Base-by-base conservation (phyloP, 495 filamentous ascomycete genomes). In the Lophiostoma macrostomum region DNA sequence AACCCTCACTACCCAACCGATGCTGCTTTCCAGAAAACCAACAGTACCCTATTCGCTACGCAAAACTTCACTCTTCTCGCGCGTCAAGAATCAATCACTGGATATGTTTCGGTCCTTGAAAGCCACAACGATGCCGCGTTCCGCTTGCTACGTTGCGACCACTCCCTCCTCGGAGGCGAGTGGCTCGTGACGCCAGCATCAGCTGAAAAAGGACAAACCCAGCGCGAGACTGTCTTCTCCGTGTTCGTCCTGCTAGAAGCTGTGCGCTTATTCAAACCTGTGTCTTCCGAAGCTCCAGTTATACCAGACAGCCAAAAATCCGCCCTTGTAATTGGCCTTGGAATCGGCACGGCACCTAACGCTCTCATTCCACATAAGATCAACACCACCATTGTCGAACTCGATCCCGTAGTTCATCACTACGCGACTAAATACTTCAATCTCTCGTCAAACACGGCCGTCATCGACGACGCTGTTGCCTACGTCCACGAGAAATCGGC, bases 201-300 rank as follows among this genome's bases (percentile, higher is more conserved):
- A 10, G 22, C 29, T 11, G 27, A 63, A 34, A 50, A 60, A 30
- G 64, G 63, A 7, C 63, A 70, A 29, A 60, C 36, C 14, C 71
- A 85, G 16, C 80, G 80, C 19, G 93, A 98, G 66, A 88, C 93
- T 0, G 86, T 98, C 38, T 98, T 96, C 59, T 84, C 88, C 0
- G 82, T 97, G n/a, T 98, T 98, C 68, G 80, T 84, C 16, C 94
- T 91, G 76, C 78, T 98, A 22, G 93, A 97, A 65, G 89, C 91
- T 3, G 87, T 96, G 6, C 78, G 93, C 24, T 75, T 98, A 20
- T 75, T 95, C 3, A 74, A 79, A 3, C 54, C 49, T 52, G 22
- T 53, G 43, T 47, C 68, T 50, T 56, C 67, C 18, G 60, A 73
- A 51, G 68, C 18, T 12, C 76, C 14, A 13, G 12, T 28, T 63